Evolutionary conservation across 352 stramenopile genomes (phyloP).

Genomic region (Peronospora destructor): DNA sequence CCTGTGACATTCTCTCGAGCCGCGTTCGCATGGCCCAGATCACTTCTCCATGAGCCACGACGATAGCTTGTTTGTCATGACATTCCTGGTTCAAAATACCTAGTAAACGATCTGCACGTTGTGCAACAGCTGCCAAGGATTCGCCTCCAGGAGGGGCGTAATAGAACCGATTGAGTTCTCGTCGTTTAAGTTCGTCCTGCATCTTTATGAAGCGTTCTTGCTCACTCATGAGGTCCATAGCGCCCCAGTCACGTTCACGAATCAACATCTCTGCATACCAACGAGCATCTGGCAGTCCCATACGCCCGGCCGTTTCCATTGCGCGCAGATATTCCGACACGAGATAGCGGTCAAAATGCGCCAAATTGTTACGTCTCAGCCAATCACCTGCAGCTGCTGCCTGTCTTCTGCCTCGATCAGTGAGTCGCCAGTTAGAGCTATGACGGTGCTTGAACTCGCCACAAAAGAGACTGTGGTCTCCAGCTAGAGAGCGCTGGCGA

Average conservation of each 20-base stretch:
- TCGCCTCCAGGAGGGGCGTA: conserved; percentile 79
- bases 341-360: conserved; percentile 79
- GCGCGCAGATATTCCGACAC: conserved; percentile 84
- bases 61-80: conserved; percentile 67
- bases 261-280: conserved; percentile 88
- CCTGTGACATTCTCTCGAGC: conserved; percentile 83
- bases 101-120: conserved; percentile 75
- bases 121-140: conserved; percentile 71
- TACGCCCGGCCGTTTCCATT: conserved; percentile 77
- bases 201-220: conserved; percentile 84
- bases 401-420: conserved; percentile 70
- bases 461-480: conserved; percentile 80
- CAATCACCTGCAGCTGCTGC: conserved; percentile 70
- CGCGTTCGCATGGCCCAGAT: conserved; percentile 87
- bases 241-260: conserved; percentile 82
- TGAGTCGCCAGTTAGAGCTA: conserved; percentile 83
- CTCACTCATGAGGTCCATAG: conserved; percentile 88
- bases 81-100: conserved; percentile 77
- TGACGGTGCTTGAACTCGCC: conserved; percentile 87
- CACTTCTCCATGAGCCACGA: conserved; percentile 84
- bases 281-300: conserved; percentile 60
- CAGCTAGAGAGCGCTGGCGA: conserved; percentile 69
- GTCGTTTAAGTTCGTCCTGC: conserved; percentile 77
- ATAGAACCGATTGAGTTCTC: conserved; percentile 83
- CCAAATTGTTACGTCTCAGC: conserved; percentile 70